Base-by-base conservation (phyloP, 2,329 filamentous ascomycete species). In the Chaetoscypha palmicola region DNA sequence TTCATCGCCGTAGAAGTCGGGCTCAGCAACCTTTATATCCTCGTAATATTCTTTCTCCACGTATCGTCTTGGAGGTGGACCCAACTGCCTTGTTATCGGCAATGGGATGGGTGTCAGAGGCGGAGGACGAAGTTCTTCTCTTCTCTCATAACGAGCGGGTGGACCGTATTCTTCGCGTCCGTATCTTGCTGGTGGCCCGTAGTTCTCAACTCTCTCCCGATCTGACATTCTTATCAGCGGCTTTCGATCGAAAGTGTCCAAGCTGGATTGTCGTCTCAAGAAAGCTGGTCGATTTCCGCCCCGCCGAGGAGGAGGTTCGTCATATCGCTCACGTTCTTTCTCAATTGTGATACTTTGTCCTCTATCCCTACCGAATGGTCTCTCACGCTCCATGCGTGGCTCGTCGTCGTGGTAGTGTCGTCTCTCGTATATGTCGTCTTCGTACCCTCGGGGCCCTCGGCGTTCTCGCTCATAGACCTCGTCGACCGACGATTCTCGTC, bases 171-270 rank as follows among this genome's bases (percentile, higher is more conserved):
- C 72, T n/a, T 40, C 38, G 12, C 38, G 26, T 30, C 26, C 32
- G 23, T 34, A 43, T 42, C 70, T 64, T 9, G 69, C 69, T 1
- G 79, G 77, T 16, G 76, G 71, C 11, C 74, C 71, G 54, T 81
- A 80, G 49, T 84, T 79, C 40, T 80, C 76, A 16, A 73, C 64
- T 30, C 82, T 72, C 5, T 41, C 38, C 3, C 20, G 38, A 17
- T 41, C 38, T 14, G 33, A 33, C 42, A 46, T 73, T 34, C 75
- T 71, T 23, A 73, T 70, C 43, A 72, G 56, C 1, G 86, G 83
- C 21, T 79, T 79, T 38, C 89, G 81, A 64, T 96, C 90, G 60
- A 88, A 95, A 0, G 86, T 94, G 63, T 95, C 90, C 30, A 95
- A 72, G 41, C 88, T 94, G 11, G 88, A 94, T 63, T 94, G 89